Evolutionary conservation across 2,329 filamentous ascomycete genomes (phyloP), one percentile per base, ranked within the genome.

Genomic region (Pestalotiopsis sp.): DNA sequence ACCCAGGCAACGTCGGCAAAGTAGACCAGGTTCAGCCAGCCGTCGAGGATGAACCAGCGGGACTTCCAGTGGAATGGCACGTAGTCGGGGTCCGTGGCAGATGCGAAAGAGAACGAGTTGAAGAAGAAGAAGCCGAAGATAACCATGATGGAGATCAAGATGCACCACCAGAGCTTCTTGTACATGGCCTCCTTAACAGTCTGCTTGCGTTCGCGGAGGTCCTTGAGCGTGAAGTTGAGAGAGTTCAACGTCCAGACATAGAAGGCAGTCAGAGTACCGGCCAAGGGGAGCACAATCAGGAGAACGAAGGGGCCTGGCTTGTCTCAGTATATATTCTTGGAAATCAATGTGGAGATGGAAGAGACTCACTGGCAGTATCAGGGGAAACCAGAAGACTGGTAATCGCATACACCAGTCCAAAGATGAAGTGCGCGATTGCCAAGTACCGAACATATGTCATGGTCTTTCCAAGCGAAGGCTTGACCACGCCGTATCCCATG

Each of bases 111-210:
- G 81, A 98, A 94, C 74, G 93, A 97, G 85, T 98, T 98, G 85
- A 98, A 91, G 85, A 99, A 98, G 86, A 99, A 98, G 84, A 99
- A 99, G 68, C 87, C 94, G 75, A 99, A 99, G 74, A 98, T 98
- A 74, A 98, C 93, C 63, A 98, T 83, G 78, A 99, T 97, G 79
- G 93, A 97, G 72, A 89, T 86, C 60, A 99, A 86, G 70, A 99
- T 97, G 79, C 94, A 95, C 95, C 95, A 99, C 95, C 97, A 99
- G 14, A 99, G 89, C 80, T 97, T 97, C 83, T 93, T 95, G 83
- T 98, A 99, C 97, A 99, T 99, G 81, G 89, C 82, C 62, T 95
- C 94, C 80, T 99, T 99, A 75, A 92, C 91, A 75, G 93, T 92
- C 82, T 99, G 96, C 82, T 97, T 98, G 73, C 96, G 91, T 76